Conservation (phyloP, 1,139 yeast genomes). For the Casaregolazyma lundiana region DNA sequence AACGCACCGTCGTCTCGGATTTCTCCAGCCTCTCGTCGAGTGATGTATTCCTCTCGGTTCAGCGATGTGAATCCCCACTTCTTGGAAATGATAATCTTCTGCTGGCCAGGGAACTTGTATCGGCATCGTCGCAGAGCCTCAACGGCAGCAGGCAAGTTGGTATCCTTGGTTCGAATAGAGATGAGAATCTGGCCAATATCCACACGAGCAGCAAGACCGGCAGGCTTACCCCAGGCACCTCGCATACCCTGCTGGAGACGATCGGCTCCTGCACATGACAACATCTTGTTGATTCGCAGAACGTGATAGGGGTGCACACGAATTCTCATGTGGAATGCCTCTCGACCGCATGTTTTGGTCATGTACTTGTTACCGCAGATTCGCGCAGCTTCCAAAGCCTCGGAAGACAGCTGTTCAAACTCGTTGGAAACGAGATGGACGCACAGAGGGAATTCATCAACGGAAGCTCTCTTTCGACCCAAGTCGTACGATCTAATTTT, state of each 20-base stretch:
- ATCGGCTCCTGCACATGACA: conserved; percentile 99
- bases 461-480: conserved; percentile 99
- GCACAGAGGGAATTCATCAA: conserved; percentile 99
- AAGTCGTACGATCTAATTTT: conserved; percentile 98
- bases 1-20: conserved; percentile 99
- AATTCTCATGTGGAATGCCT: conserved; percentile 99
- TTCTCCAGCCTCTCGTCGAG: conserved; percentile 93
- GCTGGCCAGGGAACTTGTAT: conserved; percentile 99
- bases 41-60: conserved; percentile 94
- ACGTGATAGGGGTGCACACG: conserved; percentile 99
- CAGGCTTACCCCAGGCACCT: conserved; percentile 99
- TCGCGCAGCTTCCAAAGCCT: conserved; percentile 99
- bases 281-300: conserved; percentile 99
- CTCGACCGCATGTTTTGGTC: conserved; percentile 97
- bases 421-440: conserved; percentile 99
- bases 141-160: conserved; percentile 93
- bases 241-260: conserved; percentile 99
- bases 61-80: conserved; percentile 99
- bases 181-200: conserved; percentile 96
- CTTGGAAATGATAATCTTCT: conserved; percentile 97
- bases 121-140: conserved; percentile 99
- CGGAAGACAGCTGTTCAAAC: conserved; percentile 97
- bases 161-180: conserved; percentile 98
- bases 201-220: conserved; percentile 99
- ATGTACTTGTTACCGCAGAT: conserved; percentile 99